Percentiles rank a stretch among this genome's conserved stretches.
Conservation (phyloP, 805 yeast genomes). For the Vanderwaltozyma yarrowii region DNA sequence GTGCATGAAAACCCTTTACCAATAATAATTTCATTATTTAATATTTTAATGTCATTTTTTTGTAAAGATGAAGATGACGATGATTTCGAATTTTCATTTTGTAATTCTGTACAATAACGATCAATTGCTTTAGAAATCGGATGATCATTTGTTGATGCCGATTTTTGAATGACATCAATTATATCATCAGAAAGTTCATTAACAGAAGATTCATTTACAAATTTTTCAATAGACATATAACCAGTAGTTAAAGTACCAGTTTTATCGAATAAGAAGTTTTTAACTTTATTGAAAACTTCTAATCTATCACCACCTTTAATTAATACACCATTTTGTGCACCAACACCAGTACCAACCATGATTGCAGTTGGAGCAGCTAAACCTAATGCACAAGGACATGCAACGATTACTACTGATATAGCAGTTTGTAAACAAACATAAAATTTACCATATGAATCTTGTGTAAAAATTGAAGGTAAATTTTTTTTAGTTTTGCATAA, state of each 20-base stretch:
- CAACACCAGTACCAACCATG: slow-evolving; percentile 98
- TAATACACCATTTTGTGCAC: slow-evolving; percentile 79
- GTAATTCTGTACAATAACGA: slow-evolving; percentile 22
- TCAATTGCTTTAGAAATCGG: slow-evolving; percentile 74
- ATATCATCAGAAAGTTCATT: slow-evolving; percentile 4
- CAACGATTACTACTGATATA: slow-evolving; percentile 90
- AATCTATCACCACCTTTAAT: slow-evolving; percentile 89
- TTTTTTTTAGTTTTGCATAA: slow-evolving; percentile 23
- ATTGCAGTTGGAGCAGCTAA: slow-evolving; percentile 97
- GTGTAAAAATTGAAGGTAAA: slow-evolving; percentile 42
- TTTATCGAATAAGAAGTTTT: slow-evolving; percentile 76
- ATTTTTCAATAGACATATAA: slow-evolving; percentile 42
- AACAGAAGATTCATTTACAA: background rate
- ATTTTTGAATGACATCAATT: slow-evolving; percentile 4
- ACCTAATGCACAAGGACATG: slow-evolving; percentile 98
- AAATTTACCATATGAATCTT: slow-evolving; percentile 40
- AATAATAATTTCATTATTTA: slow-evolving; percentile 24
- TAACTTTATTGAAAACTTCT: slow-evolving; percentile 57
- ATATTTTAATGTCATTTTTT: slow-evolving; percentile 3
- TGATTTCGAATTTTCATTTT: no score
- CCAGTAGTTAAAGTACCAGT: slow-evolving; percentile 95
- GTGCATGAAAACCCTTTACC: slow-evolving; percentile 31
- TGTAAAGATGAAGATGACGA: no score
- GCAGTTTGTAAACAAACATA: slow-evolving; percentile 67
- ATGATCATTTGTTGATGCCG: slow-evolving; percentile 55